Conservation (phyloP, 2,329 filamentous ascomycete species). For the Hyphodiscus sp. region DNA sequence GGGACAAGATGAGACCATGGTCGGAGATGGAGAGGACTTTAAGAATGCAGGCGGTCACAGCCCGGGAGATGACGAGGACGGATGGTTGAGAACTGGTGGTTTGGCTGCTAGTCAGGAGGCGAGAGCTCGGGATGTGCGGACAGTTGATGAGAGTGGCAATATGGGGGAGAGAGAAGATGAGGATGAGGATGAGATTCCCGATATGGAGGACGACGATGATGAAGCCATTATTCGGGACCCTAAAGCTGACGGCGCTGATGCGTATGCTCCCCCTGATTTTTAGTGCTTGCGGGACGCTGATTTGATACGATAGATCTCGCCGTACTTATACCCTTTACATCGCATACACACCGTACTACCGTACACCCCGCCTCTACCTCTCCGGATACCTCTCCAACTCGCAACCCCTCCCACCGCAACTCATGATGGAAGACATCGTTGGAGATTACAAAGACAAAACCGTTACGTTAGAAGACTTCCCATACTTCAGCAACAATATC, state of each 20-base stretch:
- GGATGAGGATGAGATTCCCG: constrained; percentile 80
- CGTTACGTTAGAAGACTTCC: constrained; percentile 95
- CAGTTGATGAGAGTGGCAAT: constrained; percentile 84
- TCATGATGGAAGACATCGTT: constrained; percentile 96
- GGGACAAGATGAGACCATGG: constrained; percentile 78
- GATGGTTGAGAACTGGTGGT: constrained; percentile 86
- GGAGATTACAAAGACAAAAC: constrained; percentile 98
- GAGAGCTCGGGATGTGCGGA: constrained; percentile 73
- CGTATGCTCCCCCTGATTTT: constrained; percentile 18
- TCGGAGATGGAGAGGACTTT: constrained; percentile 68
- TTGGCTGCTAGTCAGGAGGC: constrained; percentile 68
- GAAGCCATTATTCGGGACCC: constrained; percentile 90
- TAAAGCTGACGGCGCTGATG: constrained; percentile 25
- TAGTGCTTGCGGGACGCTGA: not conserved
- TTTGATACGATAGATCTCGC: constrained; percentile 50
- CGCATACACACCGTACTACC: constrained; percentile 94
- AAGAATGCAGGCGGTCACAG: constrained; percentile 39
- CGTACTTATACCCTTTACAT: constrained; percentile 99
- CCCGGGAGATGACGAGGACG: constrained; percentile 65
- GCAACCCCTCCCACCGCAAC: constrained; percentile 71
- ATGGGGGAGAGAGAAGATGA: constrained; percentile 66
- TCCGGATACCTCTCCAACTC: constrained; percentile 79
- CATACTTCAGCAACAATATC: constrained; percentile 82
- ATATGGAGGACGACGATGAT: constrained; percentile 96
- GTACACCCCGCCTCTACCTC: constrained; percentile 89